Base-by-base conservation (phyloP, 768 basidiomycete genomes). In the Mycena alexandri region DNA sequence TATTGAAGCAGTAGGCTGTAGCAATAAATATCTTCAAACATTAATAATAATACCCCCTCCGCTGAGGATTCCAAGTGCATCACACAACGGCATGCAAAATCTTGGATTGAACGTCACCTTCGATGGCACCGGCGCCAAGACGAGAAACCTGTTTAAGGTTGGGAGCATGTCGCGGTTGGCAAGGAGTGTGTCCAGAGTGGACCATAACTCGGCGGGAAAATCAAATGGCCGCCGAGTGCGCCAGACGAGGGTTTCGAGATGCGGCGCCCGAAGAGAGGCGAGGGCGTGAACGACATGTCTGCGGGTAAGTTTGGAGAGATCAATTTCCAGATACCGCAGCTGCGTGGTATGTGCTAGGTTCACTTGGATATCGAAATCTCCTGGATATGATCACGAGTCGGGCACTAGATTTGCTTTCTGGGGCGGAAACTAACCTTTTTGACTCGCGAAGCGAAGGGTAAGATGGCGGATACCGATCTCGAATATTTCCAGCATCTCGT, bases 171-270 rank as follows among this genome's bases (percentile, higher is more conserved):
- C 42, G 22, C 46, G 63, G 55, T 69, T 55, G 11, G 46, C 34
- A 12, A 69, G 55, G 7, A 69, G 53, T 21, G 36, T 21, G 21
- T 69, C 68, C 48, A 69, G 47, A 17, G 34, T 48, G 0, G 42
- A 5, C 68, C 68, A 69, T 14, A 44, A 22, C 46, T 53, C 57
- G 29, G 53, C 29, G 24, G 54, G 19, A 10, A 51, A n/a, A 24
- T 62, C 34, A 48, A 65, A 65, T n/a, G 59, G 38, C 5, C 41
- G 44, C 3, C 63, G 63, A 17, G n/a, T 69, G 12, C 63, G 63
- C 68, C 68, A 69, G 8, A 69, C 54, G 33, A 69, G 41, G 19
- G 43, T 46, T 43, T 69, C 68, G 7, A 69, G 14, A 14, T 52
- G 36, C 24, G 55, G 60, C 0, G 68, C 53, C 8, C 42, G n/a